Evolutionary conservation across 169 alveolate species (phyloP).

Genomic region (Plasmodium knowlesi): DNA sequence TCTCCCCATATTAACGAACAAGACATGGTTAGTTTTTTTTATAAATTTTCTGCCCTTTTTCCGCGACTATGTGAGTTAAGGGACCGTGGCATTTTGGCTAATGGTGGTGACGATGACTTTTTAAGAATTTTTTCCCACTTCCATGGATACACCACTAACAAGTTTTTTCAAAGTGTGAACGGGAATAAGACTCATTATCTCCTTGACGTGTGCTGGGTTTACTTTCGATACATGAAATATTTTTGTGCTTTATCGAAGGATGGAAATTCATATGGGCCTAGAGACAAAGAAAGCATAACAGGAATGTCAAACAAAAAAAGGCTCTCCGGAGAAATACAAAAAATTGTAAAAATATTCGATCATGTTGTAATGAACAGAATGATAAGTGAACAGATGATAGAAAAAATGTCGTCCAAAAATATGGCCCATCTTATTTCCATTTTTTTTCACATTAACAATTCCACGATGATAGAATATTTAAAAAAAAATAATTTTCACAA

Average conservation of each 20-base stretch:
- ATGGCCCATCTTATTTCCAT: conserved; percentile 57
- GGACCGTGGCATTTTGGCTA: neutral
- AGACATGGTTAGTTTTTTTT: conserved; percentile 50
- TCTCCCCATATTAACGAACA: conserved; percentile 11
- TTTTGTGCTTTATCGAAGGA: neutral
- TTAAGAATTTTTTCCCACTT: conserved; percentile 20
- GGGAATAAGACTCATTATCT: neutral
- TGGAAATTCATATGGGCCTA: neutral
- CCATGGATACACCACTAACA: conserved; percentile 7
- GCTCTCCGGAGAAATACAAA: conserved; percentile 15
- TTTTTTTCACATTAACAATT: conserved; percentile 29
- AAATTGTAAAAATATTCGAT: conserved; percentile 13
- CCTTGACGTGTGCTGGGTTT: conserved; percentile 56
- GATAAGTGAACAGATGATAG: conserved; percentile 17
- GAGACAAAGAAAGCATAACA: neutral
- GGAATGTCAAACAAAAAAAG: neutral
- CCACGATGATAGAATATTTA: conserved; percentile 44
- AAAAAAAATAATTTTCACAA: conserved; percentile 27
- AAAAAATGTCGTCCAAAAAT: conserved; percentile 45
- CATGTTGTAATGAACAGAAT: conserved; percentile 11
- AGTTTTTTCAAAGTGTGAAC: conserved; percentile 7
- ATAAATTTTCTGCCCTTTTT: conserved; percentile 52
- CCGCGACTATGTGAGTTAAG: conserved; percentile 3
- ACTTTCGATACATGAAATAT: conserved; percentile 60
- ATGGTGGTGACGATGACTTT: neutral